A percentile compares a stretch with the other conserved stretches of the same genome.
These are phyloP conservation scores for Fonsecaea multimorphosa DNA, from an alignment of 2,329 filamentous ascomycete genomes.

Conservation along the genomic window DNA sequence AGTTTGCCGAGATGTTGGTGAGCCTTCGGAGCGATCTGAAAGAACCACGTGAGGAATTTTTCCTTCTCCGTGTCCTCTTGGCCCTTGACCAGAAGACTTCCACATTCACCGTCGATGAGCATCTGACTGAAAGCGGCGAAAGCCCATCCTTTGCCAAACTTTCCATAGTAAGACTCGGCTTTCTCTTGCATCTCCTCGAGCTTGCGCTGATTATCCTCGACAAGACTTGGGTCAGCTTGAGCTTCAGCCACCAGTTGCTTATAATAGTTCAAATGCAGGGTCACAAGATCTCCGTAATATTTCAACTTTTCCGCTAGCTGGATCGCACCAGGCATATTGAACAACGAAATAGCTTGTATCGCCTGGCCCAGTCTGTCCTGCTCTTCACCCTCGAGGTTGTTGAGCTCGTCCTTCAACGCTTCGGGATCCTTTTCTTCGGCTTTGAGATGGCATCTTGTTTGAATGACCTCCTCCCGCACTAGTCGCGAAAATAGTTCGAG, in stretches of 20 bases:
- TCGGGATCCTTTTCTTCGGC: slow-evolving; percentile 28
- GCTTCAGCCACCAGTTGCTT: slow-evolving; percentile 31
- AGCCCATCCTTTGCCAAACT: slow-evolving; percentile 59
- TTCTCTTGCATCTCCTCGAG: slow-evolving; percentile 46
- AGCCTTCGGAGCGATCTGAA: slow-evolving; percentile 73
- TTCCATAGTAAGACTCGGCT: slow-evolving; percentile 56
- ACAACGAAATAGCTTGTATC: slow-evolving; percentile 30
- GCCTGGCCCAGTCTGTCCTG: slow-evolving; percentile 27
- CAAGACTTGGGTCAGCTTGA: slow-evolving; percentile 29
- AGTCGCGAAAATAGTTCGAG: slow-evolving; percentile 35
- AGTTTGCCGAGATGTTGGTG: slow-evolving; percentile 65
- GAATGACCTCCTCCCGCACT: slow-evolving; percentile 34
- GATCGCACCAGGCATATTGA: slow-evolving; percentile 55
- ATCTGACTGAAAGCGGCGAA: slow-evolving; percentile 80
- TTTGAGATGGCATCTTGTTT: slow-evolving; percentile 27
- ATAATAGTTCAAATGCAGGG: slow-evolving; percentile 41
- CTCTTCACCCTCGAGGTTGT: slow-evolving; percentile 26
- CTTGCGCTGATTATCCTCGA: slow-evolving; percentile 39
- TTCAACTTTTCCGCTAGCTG: slow-evolving; percentile 66
- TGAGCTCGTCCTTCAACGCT: slow-evolving; percentile 29
- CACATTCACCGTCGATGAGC: slow-evolving; percentile 69
- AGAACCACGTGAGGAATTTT: slow-evolving; percentile 75
- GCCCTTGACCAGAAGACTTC: slow-evolving; percentile 71
- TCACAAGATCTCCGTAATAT: slow-evolving; percentile 68
- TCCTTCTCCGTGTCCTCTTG: slow-evolving; percentile 62